phyloP scores from a whole-genome alignment of 768 basidiomycete genomes.

The Suillus fuscotomentosus region DNA sequence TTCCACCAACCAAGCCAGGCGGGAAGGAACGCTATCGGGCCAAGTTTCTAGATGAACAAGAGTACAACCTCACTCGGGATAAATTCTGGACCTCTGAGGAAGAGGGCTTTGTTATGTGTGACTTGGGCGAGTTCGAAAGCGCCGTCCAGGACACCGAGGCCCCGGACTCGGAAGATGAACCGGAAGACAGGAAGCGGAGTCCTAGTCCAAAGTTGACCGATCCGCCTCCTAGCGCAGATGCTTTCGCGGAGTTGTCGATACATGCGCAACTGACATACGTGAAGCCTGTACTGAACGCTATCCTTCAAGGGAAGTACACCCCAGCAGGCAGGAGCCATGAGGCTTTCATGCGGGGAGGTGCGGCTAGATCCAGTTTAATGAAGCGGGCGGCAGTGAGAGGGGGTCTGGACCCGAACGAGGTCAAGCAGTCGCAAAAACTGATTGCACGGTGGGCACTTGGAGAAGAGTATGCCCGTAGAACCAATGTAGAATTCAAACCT shows the following conservation, averaged over 20 bases:
- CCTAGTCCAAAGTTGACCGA: constrained; percentile 22
- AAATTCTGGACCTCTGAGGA: constrained; percentile 60
- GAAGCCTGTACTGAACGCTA: constrained; percentile 59
- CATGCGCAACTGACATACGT: constrained; percentile 62
- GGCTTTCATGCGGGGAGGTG: constrained; percentile 59
- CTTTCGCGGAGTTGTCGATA: constrained; percentile 51
- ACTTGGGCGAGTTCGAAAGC: constrained; percentile 59
- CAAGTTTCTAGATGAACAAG: constrained; percentile 55
- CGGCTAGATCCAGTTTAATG: constrained; percentile 35
- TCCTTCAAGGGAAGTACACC: constrained; percentile 53
- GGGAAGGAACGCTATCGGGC: constrained; percentile 51
- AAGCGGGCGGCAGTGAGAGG: constrained; percentile 36
- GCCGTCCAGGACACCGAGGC: constrained; percentile 28
- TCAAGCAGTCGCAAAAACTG: constrained; percentile 34
- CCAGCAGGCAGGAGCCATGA: constrained; percentile 52
- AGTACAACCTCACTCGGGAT: constrained; percentile 40
- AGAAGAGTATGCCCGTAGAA: background rate
- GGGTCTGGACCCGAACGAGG: constrained; percentile 35
- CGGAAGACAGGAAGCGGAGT: constrained; percentile 24
- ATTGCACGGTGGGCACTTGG: constrained; percentile 29
- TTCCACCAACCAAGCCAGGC: constrained; percentile 38
- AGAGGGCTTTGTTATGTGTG: constrained; percentile 61
- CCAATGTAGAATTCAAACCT: background rate
- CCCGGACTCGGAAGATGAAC: constrained; percentile 28
- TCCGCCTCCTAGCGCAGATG: constrained; percentile 41